Evolutionary conservation across 306 rosid genomes (phyloP).

Genomic region (Pterocarpus macrocarpus): DNA sequence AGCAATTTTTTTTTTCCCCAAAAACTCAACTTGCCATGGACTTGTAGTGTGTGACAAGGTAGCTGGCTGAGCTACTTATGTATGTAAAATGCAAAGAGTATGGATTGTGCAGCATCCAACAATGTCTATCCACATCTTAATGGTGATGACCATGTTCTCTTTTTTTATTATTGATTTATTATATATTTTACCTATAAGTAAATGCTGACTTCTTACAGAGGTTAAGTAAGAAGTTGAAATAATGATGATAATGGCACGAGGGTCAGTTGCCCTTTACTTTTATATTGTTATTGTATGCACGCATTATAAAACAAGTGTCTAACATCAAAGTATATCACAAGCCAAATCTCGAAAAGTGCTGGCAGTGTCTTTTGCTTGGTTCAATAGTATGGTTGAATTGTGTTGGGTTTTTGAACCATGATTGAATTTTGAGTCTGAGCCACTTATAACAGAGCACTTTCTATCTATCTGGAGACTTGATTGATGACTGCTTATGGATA

Average conservation of each 20-base stretch:
- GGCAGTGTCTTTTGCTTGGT: neutral
- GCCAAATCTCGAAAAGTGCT: neutral
- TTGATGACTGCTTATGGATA: neutral
- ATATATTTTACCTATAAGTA: no score
- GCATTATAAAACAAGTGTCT: neutral
- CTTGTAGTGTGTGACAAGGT: no score
- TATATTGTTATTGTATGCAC: neutral
- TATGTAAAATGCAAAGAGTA: no score
- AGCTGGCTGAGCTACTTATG: no score
- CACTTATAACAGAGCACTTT: neutral
- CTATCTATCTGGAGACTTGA: neutral
- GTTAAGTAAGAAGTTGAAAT: neutral
- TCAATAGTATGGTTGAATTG: neutral
- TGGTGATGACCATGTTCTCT: no score
- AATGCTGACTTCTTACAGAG: no score
- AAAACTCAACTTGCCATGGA: no score
- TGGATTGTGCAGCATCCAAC: no score
- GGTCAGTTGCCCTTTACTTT: neutral
- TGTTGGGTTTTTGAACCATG: neutral
- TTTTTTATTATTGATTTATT: no score
- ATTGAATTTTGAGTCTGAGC: conserved; percentile 7
- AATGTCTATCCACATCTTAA: no score
- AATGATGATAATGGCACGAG: neutral
- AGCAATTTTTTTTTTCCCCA: no score
- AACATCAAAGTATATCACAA: neutral